phyloP scores from a whole-genome alignment of 2,329 filamentous ascomycete species.

The Berkeleyomyces rouxiae region DNA sequence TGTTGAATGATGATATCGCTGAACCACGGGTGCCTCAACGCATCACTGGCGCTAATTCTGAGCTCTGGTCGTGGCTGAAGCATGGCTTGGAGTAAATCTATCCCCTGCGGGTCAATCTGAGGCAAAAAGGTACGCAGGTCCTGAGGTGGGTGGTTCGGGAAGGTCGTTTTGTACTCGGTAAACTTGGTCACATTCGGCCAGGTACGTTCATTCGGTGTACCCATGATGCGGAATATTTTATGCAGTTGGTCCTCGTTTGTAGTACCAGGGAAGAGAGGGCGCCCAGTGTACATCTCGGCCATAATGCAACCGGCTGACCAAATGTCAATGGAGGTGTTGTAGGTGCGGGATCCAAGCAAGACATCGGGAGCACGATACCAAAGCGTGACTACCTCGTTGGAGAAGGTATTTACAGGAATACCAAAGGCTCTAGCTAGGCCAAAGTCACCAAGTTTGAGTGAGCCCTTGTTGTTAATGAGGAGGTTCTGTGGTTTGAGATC shows the following conservation, averaged over 20 bases:
- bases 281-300: constrained; percentile 97
- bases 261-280: constrained; percentile 89
- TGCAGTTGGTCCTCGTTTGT: constrained; percentile 96
- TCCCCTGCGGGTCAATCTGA: constrained; percentile 72
- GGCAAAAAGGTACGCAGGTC: constrained; percentile 75
- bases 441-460: constrained; percentile 88
- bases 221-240: constrained; percentile 97
- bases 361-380: constrained; percentile 98
- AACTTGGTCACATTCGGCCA: constrained; percentile 93
- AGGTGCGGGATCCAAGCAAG: constrained; percentile 79
- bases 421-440: constrained; percentile 87
- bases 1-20: constrained; percentile 48
- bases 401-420: constrained; percentile 95
- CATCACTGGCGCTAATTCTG: constrained; percentile 72
- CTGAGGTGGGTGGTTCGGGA: constrained; percentile 87
- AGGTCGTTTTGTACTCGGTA: constrained; percentile 93
- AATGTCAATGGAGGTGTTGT: constrained; percentile 99
- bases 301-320: constrained; percentile 99
- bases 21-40: constrained; percentile 87
- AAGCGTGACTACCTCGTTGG: constrained; percentile 90
- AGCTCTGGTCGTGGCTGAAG: constrained; percentile 84
- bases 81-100: constrained; percentile 80
- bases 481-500: constrained; percentile 95
- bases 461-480: constrained; percentile 79
- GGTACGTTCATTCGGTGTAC: constrained; percentile 82